These are phyloP conservation scores for Corylus avellana DNA, from an alignment of 306 rosid species.

Conservation along the genomic window DNA sequence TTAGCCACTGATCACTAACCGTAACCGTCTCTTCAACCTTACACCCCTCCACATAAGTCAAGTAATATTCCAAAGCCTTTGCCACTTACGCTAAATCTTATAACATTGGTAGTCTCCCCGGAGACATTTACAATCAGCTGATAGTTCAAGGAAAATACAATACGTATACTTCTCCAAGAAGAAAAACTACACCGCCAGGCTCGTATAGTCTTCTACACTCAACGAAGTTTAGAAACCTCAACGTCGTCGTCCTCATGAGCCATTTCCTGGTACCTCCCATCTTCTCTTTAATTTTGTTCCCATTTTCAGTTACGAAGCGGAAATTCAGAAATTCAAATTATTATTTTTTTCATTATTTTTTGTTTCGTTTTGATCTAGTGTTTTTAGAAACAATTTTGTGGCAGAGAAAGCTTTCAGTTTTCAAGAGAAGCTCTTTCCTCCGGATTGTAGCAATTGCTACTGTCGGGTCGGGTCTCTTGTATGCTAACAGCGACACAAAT, in stretches of 20 bases:
- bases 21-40: too few relatives aligned
- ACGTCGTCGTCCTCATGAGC: constrained; percentile 27
- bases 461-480: constrained; percentile 45
- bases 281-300: background rate
- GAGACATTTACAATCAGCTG: too few relatives aligned
- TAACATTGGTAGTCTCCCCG: too few relatives aligned
- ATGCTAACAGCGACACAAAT: constrained; percentile 8
- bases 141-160: too few relatives aligned
- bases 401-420: constrained; percentile 43
- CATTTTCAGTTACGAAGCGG: background rate
- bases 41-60: too few relatives aligned
- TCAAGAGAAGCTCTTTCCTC: constrained; percentile 24
- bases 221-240: background rate
- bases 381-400: constrained; percentile 7
- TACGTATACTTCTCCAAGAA: too few relatives aligned
- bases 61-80: too few relatives aligned
- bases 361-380: background rate
- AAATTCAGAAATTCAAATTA: background rate
- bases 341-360: background rate
- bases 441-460: constrained; percentile 47
- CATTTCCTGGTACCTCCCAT: constrained; percentile 37
- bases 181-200: too few relatives aligned
- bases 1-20: too few relatives aligned
- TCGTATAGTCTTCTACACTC: too few relatives aligned
- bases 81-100: too few relatives aligned